phyloP scores from a whole-genome alignment of 1,284 basidiomycete genomes.

The Heterobasidion annosum region DNA sequence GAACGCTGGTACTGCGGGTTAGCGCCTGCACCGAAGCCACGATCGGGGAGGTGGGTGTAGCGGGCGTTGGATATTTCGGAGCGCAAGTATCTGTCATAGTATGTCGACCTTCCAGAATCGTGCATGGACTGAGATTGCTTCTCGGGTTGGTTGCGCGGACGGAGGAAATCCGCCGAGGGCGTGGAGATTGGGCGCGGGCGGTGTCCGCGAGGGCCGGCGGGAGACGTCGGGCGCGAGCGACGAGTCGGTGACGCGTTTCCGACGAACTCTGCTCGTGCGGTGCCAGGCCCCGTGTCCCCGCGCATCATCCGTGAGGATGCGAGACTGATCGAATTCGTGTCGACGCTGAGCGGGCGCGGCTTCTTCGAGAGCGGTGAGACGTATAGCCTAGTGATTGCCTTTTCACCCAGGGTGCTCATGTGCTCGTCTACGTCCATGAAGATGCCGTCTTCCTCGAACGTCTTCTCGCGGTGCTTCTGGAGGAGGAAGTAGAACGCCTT shows the following conservation, averaged over 20 bases:
- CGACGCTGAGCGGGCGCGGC: conserved; percentile 10
- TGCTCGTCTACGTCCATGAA: conserved; percentile 30
- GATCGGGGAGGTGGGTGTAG: background rate
- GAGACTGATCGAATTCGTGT: conserved; percentile 4
- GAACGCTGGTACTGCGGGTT: background rate
- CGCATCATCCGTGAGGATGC: conserved; percentile 8
- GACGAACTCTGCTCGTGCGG: background rate
- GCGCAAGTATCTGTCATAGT: background rate
- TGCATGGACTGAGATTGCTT: background rate
- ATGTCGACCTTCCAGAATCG: too few species aligned
- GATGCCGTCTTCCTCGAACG: conserved; percentile 54
- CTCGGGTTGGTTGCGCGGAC: background rate
- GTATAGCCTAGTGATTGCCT: conserved; percentile 36
- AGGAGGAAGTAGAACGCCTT: conserved; percentile 93
- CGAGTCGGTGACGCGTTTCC: conserved; percentile 8
- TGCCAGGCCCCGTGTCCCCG: conserved; percentile 1
- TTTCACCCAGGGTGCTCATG: conserved; percentile 12
- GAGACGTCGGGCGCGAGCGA: conserved; percentile 37
- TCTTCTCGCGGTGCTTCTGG: conserved; percentile 70
- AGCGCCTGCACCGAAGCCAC: background rate
- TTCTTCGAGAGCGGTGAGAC: conserved; percentile 25
- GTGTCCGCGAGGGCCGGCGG: conserved; percentile 34
- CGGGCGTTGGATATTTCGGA: background rate
- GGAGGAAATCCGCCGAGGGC: conserved; percentile 4
- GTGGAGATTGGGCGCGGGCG: conserved; percentile 26